Percentiles rank a stretch among this genome's conserved stretches.
These are phyloP conservation scores for Heliocybe sulcata DNA, from an alignment of 1,284 basidiomycete genomes.

Conservation along the genomic window DNA sequence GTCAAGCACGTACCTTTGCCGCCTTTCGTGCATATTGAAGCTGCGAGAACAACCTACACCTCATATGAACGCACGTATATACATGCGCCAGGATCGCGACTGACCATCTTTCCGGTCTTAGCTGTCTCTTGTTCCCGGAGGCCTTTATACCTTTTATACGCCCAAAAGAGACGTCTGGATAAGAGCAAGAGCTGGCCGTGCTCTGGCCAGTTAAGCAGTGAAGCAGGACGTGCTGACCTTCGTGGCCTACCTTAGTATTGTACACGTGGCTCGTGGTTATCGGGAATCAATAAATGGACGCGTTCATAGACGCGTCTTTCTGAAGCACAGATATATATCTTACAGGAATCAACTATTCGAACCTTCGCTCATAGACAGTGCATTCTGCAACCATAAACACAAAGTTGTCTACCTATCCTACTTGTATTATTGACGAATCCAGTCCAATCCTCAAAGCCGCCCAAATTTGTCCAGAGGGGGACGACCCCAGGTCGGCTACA, in stretches of 20 bases:
- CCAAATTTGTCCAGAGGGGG: constrained; percentile 2
- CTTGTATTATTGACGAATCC: not conserved
- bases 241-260: not conserved
- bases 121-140: too few relatives aligned
- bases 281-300: not conserved
- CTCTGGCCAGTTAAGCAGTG: too few relatives aligned
- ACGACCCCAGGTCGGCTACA: not conserved
- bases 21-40: constrained; percentile 90
- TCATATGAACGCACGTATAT: not conserved
- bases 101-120: too few relatives aligned
- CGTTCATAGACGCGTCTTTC: not conserved
- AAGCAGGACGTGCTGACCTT: too few relatives aligned
- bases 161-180: too few relatives aligned
- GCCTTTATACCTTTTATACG: too few relatives aligned
- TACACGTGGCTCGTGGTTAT: not conserved
- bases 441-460: not conserved
- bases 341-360: too few relatives aligned
- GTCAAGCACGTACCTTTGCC: constrained; percentile 66
- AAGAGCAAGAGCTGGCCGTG: too few relatives aligned
- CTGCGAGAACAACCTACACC: constrained; percentile 80
- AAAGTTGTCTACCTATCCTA: not conserved
- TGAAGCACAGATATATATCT: too few relatives aligned
- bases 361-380: too few relatives aligned
- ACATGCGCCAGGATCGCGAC: not conserved
- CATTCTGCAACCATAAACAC: too few relatives aligned